phyloP scores from a whole-genome alignment of 768 basidiomycete species.

The Gautieria morchelliformis region DNA sequence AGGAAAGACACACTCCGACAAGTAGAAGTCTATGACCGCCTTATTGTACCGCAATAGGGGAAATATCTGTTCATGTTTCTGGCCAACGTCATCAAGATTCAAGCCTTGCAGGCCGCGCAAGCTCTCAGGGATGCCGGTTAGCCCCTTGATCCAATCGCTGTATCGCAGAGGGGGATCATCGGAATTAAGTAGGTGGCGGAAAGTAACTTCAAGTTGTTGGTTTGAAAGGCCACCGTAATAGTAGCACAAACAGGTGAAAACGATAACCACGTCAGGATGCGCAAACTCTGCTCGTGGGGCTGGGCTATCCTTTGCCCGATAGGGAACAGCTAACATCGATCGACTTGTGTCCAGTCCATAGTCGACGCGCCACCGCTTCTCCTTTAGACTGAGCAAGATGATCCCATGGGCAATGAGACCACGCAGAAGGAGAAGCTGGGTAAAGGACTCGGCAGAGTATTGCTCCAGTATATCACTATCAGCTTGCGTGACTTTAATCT shows the following conservation, averaged over 20 bases:
- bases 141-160: constrained; percentile 25
- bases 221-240: constrained; percentile 37
- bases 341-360: constrained; percentile 37
- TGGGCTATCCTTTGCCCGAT: constrained; percentile 42
- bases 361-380: constrained; percentile 41
- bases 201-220: constrained; percentile 27
- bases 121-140: constrained; percentile 17
- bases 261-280: constrained; percentile 40
- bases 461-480: not conserved
- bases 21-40: constrained; percentile 36
- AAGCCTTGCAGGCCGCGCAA: constrained; percentile 29
- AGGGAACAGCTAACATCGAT: constrained; percentile 41
- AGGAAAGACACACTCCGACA: constrained; percentile 39
- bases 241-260: constrained; percentile 38
- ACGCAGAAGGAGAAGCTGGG: constrained; percentile 31
- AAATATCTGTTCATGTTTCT: constrained; percentile 19
- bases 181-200: constrained; percentile 28
- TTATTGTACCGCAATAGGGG: constrained; percentile 30
- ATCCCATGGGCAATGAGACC: constrained; percentile 36
- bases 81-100: constrained; percentile 31
- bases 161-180: constrained; percentile 36
- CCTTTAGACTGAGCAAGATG: constrained; percentile 26
- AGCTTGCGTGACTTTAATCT: constrained; percentile 8
- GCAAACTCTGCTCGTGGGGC: constrained; percentile 38
- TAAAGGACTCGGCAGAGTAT: constrained; percentile 19